A percentile compares a stretch with the other conserved stretches of the same genome.
phyloP scores from a whole-genome alignment of 2,329 filamentous ascomycete species.

The Dactylonectria macrodidyma region DNA sequence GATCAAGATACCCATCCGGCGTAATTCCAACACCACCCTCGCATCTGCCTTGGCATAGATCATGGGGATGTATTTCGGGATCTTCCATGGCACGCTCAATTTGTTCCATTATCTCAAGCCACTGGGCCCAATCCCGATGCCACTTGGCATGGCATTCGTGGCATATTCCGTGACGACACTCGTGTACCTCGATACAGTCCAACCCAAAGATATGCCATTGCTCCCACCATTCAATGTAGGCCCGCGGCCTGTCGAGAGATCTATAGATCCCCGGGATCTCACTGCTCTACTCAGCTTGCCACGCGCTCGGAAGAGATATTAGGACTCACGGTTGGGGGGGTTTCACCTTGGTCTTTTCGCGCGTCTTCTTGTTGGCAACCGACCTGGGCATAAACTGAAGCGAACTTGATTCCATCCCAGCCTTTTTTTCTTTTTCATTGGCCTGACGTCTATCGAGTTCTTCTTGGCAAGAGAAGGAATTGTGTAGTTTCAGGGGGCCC shows the following conservation, averaged over 20 bases:
- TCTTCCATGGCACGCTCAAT: slow-evolving; percentile 23
- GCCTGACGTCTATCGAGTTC: no score
- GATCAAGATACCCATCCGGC: slow-evolving; percentile 19
- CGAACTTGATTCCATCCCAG: background rate
- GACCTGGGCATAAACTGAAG: background rate
- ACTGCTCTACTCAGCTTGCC: slow-evolving; percentile 23
- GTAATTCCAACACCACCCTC: slow-evolving; percentile 23
- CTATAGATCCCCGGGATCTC: slow-evolving; percentile 40
- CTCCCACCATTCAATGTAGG: slow-evolving; percentile 43
- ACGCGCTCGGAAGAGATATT: slow-evolving; percentile 9
- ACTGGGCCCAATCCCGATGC: slow-evolving; percentile 37
- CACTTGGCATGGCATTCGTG: slow-evolving; percentile 41
- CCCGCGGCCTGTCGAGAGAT: slow-evolving; percentile 29
- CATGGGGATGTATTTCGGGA: slow-evolving; percentile 11
- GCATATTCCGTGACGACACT: slow-evolving; percentile 31
- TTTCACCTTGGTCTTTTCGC: background rate
- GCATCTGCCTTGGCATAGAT: slow-evolving; percentile 24
- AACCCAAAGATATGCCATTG: slow-evolving; percentile 36
- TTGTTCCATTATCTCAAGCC: slow-evolving; percentile 34
- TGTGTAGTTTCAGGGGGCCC: no score
- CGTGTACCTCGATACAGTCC: slow-evolving; percentile 42
- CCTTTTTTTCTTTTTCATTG: background rate
- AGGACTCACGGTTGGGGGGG: slow-evolving; percentile 18
- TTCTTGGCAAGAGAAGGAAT: no score
- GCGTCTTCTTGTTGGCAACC: background rate